Evolutionary conservation across 768 basidiomycete species (phyloP).

Genomic region (Hericium alpestre): DNA sequence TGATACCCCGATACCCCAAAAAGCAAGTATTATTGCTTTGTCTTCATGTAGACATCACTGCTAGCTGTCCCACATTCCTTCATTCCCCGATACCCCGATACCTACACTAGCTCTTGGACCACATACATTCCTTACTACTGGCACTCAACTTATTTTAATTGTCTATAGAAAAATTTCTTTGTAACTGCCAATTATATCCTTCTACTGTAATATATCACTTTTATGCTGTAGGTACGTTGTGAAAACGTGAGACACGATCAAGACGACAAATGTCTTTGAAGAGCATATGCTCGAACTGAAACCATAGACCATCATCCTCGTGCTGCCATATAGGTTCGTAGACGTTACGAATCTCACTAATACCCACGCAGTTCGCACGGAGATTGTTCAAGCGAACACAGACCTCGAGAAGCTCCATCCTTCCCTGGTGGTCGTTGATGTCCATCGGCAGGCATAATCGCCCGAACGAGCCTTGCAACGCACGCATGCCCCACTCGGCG

Average conservation of each 20-base stretch:
- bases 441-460: conserved; percentile 22
- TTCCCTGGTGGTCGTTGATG: conserved; percentile 18
- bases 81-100: no score
- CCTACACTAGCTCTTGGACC: neutral
- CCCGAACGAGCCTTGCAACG: conserved; percentile 37
- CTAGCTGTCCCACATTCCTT: neutral
- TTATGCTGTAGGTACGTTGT: neutral
- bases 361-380: conserved; percentile 25
- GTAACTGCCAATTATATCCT: no score
- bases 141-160: neutral
- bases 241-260: conserved; percentile 1
- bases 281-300: conserved; percentile 26
- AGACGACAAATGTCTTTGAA: conserved; percentile 17
- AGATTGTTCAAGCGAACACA: conserved; percentile 27
- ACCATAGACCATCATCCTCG: conserved; percentile 23
- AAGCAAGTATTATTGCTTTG: neutral
- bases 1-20: neutral
- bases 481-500: conserved; percentile 41
- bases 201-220: neutral
- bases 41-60: neutral
- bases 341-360: conserved; percentile 31
- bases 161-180: neutral
- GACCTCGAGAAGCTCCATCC: conserved; percentile 26
- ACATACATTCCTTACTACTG: neutral
- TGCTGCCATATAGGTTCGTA: conserved; percentile 30